Evolutionary conservation across 208 protist species (phyloP).

Genomic region (Crithidia acanthocephali): DNA sequence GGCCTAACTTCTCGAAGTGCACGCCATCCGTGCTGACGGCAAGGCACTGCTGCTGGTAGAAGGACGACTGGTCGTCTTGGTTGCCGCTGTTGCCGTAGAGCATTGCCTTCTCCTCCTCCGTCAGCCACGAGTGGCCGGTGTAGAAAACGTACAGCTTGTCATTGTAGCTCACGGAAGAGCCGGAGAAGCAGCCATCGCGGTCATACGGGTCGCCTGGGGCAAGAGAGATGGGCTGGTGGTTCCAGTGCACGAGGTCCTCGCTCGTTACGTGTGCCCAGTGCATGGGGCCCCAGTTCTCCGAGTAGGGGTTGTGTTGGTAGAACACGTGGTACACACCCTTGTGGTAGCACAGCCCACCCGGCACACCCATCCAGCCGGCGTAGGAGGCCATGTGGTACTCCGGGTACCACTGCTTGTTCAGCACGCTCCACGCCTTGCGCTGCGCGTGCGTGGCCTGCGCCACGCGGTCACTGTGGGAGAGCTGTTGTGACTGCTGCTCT

Average conservation of each 20-base stretch:
- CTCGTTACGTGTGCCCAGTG: conserved; percentile 58
- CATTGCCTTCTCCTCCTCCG: conserved; percentile 7
- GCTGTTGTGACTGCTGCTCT: not conserved
- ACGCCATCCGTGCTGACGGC: conserved; percentile 50
- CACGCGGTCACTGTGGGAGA: conserved; percentile 27
- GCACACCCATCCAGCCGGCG: conserved; percentile 51
- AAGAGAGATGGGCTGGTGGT: conserved; percentile 45
- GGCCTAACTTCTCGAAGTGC: conserved; percentile 43
- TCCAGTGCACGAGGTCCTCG: conserved; percentile 51
- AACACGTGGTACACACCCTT: conserved; percentile 50
- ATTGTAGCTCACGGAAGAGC: conserved; percentile 41
- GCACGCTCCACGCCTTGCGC: conserved; percentile 14
- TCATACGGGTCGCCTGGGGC: conserved; percentile 43
- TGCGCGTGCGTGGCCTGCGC: conserved; percentile 18
- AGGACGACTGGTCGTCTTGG: not conserved
- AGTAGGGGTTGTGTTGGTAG: conserved; percentile 58
- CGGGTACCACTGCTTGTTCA: conserved; percentile 30
- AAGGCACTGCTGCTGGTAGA: conserved; percentile 62
- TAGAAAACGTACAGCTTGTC: conserved; percentile 57
- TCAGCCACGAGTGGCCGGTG: conserved; percentile 49
- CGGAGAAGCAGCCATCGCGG: conserved; percentile 63
- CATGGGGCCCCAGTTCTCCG: conserved; percentile 52
- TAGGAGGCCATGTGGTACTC: conserved; percentile 46
- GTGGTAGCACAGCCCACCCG: conserved; percentile 44
- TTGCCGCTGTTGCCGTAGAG: conserved; percentile 12